A percentile compares a stretch with the other conserved stretches of the same genome.
phyloP scores from a whole-genome alignment of 1,139 yeast species.

The Candida neerlandica region DNA sequence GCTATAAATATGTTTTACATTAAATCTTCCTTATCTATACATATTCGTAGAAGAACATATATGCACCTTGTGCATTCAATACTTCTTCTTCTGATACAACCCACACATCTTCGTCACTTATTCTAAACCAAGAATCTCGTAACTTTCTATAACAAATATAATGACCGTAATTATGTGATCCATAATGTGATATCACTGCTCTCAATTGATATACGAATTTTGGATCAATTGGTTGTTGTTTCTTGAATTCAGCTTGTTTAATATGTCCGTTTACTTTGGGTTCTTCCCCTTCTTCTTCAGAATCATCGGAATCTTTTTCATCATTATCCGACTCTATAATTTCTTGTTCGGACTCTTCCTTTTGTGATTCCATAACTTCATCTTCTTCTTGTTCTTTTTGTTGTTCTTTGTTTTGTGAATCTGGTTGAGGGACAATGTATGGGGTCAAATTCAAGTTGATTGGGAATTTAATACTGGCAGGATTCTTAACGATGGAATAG shows the following conservation, averaged over 20 bases:
- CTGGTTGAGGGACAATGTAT: constrained; percentile 70
- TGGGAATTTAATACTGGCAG: constrained; percentile 81
- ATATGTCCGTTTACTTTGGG: constrained; percentile 1
- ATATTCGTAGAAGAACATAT: constrained; percentile 83
- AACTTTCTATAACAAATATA: constrained; percentile 82
- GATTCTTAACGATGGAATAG: constrained; percentile 79
- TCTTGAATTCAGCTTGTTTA: constrained; percentile 14
- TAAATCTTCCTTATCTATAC: neutral
- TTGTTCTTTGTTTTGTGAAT: constrained; percentile 58
- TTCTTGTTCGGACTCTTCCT: constrained; percentile 14
- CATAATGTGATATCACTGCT: constrained; percentile 88
- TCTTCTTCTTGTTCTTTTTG: neutral
- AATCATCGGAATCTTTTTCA: constrained; percentile 19
- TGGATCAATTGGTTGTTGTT: constrained; percentile 22
- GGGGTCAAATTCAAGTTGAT: constrained; percentile 62
- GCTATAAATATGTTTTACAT: too few relatives aligned
- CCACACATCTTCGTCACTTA: constrained; percentile 86
- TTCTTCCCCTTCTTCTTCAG: constrained; percentile 6
- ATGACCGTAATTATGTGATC: constrained; percentile 94
- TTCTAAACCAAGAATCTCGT: constrained; percentile 92
- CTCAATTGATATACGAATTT: constrained; percentile 65
- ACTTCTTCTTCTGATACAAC: constrained; percentile 82
- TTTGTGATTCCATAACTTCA: constrained; percentile 11
- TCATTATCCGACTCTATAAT: too few relatives aligned
- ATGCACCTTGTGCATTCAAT: constrained; percentile 79